Percentiles rank a stretch among this genome's conserved stretches.
These are phyloP conservation scores for Kluyveromyces sp. DNA, from an alignment of 1,139 yeast genomes.

Conservation along the genomic window DNA sequence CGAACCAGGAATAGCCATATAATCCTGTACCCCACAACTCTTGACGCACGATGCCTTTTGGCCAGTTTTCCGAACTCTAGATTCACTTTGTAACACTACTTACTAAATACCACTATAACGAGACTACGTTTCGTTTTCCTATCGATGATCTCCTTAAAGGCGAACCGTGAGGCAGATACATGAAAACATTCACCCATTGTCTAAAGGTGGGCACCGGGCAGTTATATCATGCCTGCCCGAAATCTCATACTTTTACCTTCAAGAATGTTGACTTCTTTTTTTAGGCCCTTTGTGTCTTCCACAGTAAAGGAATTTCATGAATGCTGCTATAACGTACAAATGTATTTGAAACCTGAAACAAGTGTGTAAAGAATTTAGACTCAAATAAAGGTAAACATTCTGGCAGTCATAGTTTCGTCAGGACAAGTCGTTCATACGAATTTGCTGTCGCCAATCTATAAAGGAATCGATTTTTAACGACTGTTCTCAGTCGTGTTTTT, in stretches of 20 bases:
- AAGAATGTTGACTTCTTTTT: constrained; percentile 5
- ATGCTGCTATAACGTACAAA: background rate
- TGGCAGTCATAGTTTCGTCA: background rate
- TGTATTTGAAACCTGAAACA: constrained; percentile 2
- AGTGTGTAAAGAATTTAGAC: background rate
- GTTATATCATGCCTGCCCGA: background rate
- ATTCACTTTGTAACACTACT: background rate
- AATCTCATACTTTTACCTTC: background rate
- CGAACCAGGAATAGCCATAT: too few species aligned
- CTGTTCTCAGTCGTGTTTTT: too few species aligned
- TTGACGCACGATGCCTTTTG: too few species aligned
- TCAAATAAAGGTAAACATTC: background rate
- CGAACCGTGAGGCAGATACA: too few species aligned
- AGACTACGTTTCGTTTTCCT: background rate
- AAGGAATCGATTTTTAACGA: background rate
- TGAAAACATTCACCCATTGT: too few species aligned
- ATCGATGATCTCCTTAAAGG: too few species aligned
- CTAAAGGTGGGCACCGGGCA: background rate
- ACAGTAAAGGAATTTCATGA: background rate
- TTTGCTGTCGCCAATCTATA: background rate
- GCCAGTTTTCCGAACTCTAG: too few species aligned
- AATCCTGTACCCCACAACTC: too few species aligned
- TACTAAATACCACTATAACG: background rate
- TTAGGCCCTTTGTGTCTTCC: background rate
- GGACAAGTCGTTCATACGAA: background rate